Evolutionary conservation across 78 protist species (phyloP).

Genomic region (Dictyostelium firmibasis): DNA sequence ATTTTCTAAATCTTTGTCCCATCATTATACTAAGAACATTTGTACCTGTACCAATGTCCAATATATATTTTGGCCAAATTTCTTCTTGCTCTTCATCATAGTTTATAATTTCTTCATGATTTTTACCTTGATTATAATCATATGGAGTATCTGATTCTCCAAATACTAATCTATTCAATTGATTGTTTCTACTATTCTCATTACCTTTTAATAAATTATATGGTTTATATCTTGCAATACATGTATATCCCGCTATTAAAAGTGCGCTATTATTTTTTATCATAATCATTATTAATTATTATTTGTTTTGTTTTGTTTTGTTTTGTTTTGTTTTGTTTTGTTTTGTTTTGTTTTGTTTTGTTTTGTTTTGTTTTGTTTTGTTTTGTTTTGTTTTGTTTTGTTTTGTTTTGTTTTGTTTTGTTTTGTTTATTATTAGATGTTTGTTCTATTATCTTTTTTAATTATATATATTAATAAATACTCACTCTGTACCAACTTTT

Average conservation of each 20-base stretch:
- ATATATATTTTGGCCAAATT: conserved; percentile 47
- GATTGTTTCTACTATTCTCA: background rate
- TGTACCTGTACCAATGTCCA: conserved; percentile 69
- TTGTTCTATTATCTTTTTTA: too few species aligned
- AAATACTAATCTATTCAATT: conserved; percentile 33
- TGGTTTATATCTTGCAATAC: conserved; percentile 36
- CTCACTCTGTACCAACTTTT: conserved; percentile 51
- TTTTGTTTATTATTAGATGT: too few species aligned
- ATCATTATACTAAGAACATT: conserved; percentile 45
- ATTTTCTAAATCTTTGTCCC: conserved; percentile 30
- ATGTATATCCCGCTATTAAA: conserved; percentile 52
- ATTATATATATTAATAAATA: too few species aligned
- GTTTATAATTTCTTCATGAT: conserved; percentile 11
- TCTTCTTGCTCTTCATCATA: background rate
- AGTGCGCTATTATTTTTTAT: background rate
- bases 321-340: too few species aligned
- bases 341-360: too few species aligned
- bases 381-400: too few species aligned
- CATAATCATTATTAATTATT: too few species aligned
- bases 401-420: too few species aligned
- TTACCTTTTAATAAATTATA: background rate
- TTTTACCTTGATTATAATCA: conserved; percentile 25
- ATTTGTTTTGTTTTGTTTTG: too few species aligned
- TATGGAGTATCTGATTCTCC: background rate
- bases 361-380: too few species aligned